Conservation (phyloP, 768 basidiomycete species). For the Leccinum imitatum region DNA sequence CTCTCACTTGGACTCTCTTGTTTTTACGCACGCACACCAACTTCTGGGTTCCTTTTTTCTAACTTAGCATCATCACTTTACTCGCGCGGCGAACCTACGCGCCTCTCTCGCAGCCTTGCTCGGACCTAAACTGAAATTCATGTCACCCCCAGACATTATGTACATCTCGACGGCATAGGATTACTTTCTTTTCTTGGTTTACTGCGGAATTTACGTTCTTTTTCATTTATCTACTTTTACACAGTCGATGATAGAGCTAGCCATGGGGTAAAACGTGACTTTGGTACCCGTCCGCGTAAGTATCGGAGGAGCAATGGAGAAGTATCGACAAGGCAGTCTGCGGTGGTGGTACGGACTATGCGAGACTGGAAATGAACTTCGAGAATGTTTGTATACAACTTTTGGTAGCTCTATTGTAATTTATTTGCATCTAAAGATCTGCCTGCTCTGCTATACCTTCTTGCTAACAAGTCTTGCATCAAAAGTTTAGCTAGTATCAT, state of each 20-base stretch:
- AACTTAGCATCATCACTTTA: slow-evolving; percentile 11
- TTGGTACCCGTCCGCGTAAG: background rate
- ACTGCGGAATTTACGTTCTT: background rate
- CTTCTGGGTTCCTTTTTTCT: background rate
- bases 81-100: background rate
- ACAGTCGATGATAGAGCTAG: background rate
- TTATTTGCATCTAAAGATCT: too few species aligned
- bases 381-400: too few species aligned
- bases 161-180: background rate
- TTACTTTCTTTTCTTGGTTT: background rate
- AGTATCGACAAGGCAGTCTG: too few species aligned
- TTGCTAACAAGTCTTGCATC: too few species aligned
- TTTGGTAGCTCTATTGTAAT: too few species aligned
- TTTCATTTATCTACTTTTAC: background rate
- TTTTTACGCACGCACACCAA: background rate
- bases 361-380: too few species aligned
- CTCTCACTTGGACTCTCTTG: slow-evolving; percentile 10
- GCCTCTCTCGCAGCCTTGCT: background rate
- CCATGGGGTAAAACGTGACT: background rate
- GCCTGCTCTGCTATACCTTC: too few species aligned
- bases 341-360: too few species aligned
- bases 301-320: too few species aligned
- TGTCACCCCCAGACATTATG: background rate
- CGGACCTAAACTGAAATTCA: background rate
- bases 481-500: too few species aligned